Conservation (phyloP, 768 basidiomycete genomes). For the Russula sp. region DNA sequence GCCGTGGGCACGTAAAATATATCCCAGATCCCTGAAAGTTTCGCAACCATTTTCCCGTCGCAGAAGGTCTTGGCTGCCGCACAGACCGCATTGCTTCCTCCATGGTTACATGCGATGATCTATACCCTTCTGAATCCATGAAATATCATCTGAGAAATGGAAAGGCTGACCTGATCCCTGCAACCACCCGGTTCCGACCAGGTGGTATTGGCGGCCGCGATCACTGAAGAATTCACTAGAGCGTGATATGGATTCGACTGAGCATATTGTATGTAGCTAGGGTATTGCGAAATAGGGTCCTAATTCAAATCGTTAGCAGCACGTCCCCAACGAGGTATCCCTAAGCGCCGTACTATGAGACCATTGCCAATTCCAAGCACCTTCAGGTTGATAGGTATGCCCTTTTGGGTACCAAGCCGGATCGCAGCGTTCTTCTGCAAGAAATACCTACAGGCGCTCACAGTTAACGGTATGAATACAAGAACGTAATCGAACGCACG, state of each 20-base stretch:
- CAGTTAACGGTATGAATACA: background rate
- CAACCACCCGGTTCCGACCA: constrained; percentile 49
- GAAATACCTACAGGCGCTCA: constrained; percentile 42
- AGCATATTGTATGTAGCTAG: constrained; percentile 56
- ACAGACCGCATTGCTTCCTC: constrained; percentile 49
- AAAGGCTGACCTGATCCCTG: constrained; percentile 42
- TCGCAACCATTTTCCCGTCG: constrained; percentile 46
- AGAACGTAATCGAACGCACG: constrained; percentile 29
- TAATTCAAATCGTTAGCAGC: constrained; percentile 27
- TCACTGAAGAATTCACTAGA: constrained; percentile 45
- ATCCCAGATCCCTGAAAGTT: constrained; percentile 46
- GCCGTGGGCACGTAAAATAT: constrained; percentile 49
- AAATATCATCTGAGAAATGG: background rate
- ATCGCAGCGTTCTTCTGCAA: constrained; percentile 59
- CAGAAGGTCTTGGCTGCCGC: constrained; percentile 45
- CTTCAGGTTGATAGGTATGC: constrained; percentile 55
- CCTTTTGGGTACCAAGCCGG: constrained; percentile 43
- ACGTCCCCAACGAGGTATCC: background rate
- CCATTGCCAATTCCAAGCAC: constrained; percentile 65
- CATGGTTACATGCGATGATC: constrained; percentile 53
- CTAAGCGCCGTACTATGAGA: constrained; percentile 45
- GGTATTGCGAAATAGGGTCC: constrained; percentile 50
- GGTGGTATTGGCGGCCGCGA: constrained; percentile 44
- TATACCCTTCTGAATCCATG: constrained; percentile 29
- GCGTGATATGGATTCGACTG: constrained; percentile 53